phyloP scores from a whole-genome alignment of 2,329 filamentous ascomycete genomes.

The Aspergillus sp. region DNA sequence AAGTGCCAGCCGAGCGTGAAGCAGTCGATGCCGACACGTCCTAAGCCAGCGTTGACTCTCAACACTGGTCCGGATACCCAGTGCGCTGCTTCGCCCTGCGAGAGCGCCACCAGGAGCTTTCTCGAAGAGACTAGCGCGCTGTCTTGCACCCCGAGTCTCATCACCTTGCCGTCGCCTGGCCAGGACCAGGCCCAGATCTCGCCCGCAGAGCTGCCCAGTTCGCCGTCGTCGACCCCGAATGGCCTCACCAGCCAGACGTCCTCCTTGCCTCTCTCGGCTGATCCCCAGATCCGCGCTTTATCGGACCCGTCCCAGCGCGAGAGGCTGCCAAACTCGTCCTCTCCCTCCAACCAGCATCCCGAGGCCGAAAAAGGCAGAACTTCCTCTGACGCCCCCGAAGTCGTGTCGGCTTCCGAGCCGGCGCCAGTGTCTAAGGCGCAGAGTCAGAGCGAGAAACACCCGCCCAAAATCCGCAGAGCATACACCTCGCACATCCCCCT shows the following conservation, averaged over 20 bases:
- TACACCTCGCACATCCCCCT: not conserved
- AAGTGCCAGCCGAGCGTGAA: slow-evolving; percentile 21
- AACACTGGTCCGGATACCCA: slow-evolving; percentile 19
- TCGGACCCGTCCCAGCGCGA: slow-evolving; percentile 23
- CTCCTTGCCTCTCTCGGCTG: slow-evolving; percentile 23
- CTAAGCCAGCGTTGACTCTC: slow-evolving; percentile 22
- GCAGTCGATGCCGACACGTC: slow-evolving; percentile 20
- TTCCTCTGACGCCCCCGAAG: slow-evolving; percentile 2
- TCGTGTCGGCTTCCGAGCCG: slow-evolving; percentile 1
- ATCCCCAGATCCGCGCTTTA: slow-evolving; percentile 29
- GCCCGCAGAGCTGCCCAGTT: slow-evolving; percentile 13
- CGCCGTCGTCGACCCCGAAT: slow-evolving; percentile 23
- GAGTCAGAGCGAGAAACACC: too few species aligned
- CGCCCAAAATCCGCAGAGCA: not conserved
- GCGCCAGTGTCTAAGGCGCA: too few species aligned
- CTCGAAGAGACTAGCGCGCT: slow-evolving; percentile 16
- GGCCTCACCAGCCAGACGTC: slow-evolving; percentile 22
- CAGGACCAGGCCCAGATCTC: slow-evolving; percentile 9
- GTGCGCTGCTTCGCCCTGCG: slow-evolving; percentile 16
- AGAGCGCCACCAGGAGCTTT: slow-evolving; percentile 7
- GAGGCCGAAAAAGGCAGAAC: too few species aligned
- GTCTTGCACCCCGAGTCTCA: slow-evolving; percentile 21
- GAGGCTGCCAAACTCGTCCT: slow-evolving; percentile 9
- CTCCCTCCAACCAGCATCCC: not conserved
- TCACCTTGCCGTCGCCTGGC: slow-evolving; percentile 14